phyloP scores from a whole-genome alignment of 73 alveolate genomes.

The Paramecium sonneborni region DNA sequence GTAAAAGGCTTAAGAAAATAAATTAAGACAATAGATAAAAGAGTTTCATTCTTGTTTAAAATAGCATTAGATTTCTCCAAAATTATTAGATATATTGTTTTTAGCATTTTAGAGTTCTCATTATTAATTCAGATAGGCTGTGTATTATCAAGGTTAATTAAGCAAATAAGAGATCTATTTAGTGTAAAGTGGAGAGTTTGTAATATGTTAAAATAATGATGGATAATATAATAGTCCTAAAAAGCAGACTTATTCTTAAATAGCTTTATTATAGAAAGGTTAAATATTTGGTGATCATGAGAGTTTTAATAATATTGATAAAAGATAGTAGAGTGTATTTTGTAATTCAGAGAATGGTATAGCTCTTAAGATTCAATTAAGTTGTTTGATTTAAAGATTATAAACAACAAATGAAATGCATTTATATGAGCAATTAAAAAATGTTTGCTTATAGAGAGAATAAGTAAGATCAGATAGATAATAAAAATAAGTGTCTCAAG shows the following conservation, averaged over 20 bases:
- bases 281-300: conserved; percentile 23
- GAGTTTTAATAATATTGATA: neutral
- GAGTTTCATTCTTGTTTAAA: neutral
- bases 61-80: neutral
- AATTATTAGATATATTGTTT: conserved; percentile 1
- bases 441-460: neutral
- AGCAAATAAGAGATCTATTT: conserved; percentile 21
- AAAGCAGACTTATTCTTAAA: neutral
- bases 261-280: conserved; percentile 19
- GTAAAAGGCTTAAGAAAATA: neutral
- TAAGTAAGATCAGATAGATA: neutral
- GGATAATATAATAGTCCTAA: neutral
- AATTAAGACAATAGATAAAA: neutral
- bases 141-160: neutral
- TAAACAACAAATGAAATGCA: conserved; percentile 50
- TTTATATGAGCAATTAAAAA: neutral
- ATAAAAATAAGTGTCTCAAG: neutral
- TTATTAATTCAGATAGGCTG: conserved; percentile 27
- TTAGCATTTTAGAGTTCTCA: conserved; percentile 8
- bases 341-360: conserved; percentile 29
- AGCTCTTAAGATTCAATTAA: neutral
- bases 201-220: neutral
- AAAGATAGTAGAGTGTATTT: neutral
- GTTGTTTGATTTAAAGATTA: neutral
- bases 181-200: neutral